These are phyloP conservation scores for Mediolabrus comicus DNA, from an alignment of 108 stramenopile species.

Conservation along the genomic window DNA sequence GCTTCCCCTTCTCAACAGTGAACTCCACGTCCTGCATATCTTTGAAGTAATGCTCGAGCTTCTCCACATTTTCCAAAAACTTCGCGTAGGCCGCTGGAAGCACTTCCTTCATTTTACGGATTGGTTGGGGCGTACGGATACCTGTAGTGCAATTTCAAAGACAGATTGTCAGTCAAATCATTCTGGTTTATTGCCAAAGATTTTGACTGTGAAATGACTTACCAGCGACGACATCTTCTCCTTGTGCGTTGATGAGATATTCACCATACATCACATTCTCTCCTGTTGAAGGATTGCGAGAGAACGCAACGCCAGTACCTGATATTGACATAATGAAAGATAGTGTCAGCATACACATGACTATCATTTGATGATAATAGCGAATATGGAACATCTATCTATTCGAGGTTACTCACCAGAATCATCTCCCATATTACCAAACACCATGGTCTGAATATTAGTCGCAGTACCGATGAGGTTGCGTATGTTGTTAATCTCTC, in stretches of 20 bases:
- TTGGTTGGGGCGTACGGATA: constrained; percentile 82
- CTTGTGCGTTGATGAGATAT: constrained; percentile 72
- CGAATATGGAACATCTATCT: too few relatives aligned
- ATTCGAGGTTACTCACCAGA: too few relatives aligned
- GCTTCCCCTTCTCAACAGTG: constrained; percentile 84
- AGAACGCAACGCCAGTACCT: constrained; percentile 89
- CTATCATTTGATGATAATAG: too few relatives aligned
- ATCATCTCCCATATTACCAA: constrained; percentile 80
- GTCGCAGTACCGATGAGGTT: constrained; percentile 72
- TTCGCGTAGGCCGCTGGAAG: constrained; percentile 80
- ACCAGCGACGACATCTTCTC: constrained; percentile 86
- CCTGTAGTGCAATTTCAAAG: constrained; percentile 35
- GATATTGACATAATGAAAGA: too few relatives aligned
- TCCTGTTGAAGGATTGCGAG: constrained; percentile 82
- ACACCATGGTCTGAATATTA: constrained; percentile 83
- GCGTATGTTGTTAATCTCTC: constrained; percentile 78
- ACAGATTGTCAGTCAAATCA: background rate
- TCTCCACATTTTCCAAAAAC: constrained; percentile 69
- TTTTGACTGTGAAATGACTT: background rate
- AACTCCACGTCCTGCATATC: constrained; percentile 95
- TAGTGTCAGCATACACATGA: too few relatives aligned
- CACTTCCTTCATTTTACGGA: constrained; percentile 65
- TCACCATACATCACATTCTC: constrained; percentile 81
- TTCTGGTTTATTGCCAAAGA: background rate
- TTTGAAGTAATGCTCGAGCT: constrained; percentile 78